Evolutionary conservation across 768 basidiomycete genomes (phyloP).

Genomic region (Tremella fuciformis): DNA sequence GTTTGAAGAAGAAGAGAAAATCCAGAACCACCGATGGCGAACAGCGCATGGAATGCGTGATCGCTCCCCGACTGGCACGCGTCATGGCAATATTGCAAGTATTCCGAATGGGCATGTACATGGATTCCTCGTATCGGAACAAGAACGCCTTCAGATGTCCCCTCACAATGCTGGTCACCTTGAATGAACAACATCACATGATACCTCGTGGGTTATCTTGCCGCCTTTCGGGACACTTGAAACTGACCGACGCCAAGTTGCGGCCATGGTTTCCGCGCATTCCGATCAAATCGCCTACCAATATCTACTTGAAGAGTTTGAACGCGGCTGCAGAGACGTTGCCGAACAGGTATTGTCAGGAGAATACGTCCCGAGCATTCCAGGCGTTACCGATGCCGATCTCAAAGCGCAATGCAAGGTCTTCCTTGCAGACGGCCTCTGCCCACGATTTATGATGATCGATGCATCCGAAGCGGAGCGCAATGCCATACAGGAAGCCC

Average conservation of each 20-base stretch:
- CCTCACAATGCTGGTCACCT: slow-evolving; percentile 13
- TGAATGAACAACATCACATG: slow-evolving; percentile 14
- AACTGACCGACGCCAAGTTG: slow-evolving; percentile 8
- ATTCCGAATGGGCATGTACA: slow-evolving; percentile 9
- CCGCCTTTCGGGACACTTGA: background rate
- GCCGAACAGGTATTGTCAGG: background rate
- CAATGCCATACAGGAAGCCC: slow-evolving; percentile 6
- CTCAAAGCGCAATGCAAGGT: background rate
- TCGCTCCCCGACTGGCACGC: slow-evolving; percentile 5
- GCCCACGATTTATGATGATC: slow-evolving; percentile 17
- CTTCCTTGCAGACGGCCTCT: slow-evolving; percentile 7
- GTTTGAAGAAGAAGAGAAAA: too few relatives aligned
- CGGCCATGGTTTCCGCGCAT: slow-evolving; percentile 10
- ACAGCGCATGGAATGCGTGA: slow-evolving; percentile 16
- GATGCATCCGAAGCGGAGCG: slow-evolving; percentile 16
- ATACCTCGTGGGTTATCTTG: slow-evolving; percentile 7
- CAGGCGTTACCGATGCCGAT: background rate
- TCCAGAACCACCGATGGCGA: too few relatives aligned
- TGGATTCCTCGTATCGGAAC: slow-evolving; percentile 20
- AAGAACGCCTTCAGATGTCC: slow-evolving; percentile 22
- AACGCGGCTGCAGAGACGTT: background rate
- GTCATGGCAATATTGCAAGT: slow-evolving; percentile 13
- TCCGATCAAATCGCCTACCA: slow-evolving; percentile 3
- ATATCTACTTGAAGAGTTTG: slow-evolving; percentile 2
- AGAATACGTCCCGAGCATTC: background rate